A percentile compares a stretch with the other conserved stretches of the same genome.
Conservation (phyloP, 441 rosid genomes). For the Viola pubescens region DNA sequence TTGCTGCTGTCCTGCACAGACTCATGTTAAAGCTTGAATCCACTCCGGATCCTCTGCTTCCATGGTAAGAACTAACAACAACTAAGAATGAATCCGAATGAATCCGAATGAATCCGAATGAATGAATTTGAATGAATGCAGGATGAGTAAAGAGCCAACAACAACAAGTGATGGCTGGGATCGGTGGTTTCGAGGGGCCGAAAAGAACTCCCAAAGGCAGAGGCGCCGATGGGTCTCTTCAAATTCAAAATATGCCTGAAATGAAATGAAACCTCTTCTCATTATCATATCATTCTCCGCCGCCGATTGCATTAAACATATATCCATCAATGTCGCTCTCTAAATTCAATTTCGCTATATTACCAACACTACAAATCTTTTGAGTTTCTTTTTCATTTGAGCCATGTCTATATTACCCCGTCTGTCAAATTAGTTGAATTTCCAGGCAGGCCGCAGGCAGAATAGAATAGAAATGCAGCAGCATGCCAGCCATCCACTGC, state of each 20-base stretch:
- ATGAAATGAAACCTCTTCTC: no score
- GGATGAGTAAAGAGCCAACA: conserved; percentile 13
- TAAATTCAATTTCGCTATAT: no score
- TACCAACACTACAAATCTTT: no score
- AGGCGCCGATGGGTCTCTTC: conserved; percentile 8
- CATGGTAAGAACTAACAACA: conserved; percentile 10
- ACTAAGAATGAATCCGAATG: background rate
- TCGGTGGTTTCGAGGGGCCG: conserved; percentile 20
- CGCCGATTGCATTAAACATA: no score
- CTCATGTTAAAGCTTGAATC: conserved; percentile 15
- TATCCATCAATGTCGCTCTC: no score
- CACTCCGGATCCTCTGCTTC: conserved; percentile 19
- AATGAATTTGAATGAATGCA: background rate
- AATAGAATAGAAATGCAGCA: no score
- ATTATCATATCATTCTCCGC: no score
- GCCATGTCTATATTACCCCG: no score
- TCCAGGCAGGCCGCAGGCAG: no score
- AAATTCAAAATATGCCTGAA: background rate
- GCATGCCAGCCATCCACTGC: no score
- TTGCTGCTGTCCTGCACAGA: background rate
- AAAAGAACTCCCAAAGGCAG: conserved; percentile 11
- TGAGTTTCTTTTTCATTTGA: no score
- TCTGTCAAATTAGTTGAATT: no score
- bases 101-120: background rate
- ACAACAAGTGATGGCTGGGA: conserved; percentile 15